phyloP scores from a whole-genome alignment of 768 basidiomycete genomes.

The Candolleomyces eurysporus region DNA sequence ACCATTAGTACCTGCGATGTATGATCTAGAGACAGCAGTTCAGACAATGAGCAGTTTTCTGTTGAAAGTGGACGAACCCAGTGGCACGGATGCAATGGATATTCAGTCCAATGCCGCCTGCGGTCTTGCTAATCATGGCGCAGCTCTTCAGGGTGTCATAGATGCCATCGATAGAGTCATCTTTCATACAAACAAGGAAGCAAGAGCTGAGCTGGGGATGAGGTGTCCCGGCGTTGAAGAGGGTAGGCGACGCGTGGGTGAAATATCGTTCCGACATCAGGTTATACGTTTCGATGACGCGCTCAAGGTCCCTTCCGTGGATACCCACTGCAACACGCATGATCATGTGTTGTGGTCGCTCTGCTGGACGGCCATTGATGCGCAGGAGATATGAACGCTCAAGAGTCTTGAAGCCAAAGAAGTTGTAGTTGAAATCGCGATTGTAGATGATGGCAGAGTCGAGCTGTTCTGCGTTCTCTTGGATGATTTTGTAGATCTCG shows the following conservation, averaged over 20 bases:
- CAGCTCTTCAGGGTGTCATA: conserved; percentile 98
- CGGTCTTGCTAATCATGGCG: conserved; percentile 99
- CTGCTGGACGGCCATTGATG: conserved; percentile 91
- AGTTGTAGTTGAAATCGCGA: conserved; percentile 97
- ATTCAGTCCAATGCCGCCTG: conserved; percentile 94
- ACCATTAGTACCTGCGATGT: conserved; percentile 98
- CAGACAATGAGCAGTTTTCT: conserved; percentile 1
- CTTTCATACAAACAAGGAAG: conserved; percentile 98
- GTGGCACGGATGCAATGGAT: conserved; percentile 97
- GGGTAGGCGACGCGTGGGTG: conserved; percentile 95
- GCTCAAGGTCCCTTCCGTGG: conserved; percentile 86
- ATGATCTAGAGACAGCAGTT: conserved; percentile 56
- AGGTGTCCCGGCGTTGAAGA: conserved; percentile 98
- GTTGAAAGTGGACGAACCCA: conserved; percentile 51
- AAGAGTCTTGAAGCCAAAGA: conserved; percentile 99
- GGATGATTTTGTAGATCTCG: conserved; percentile 79
- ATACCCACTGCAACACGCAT: conserved; percentile 99
- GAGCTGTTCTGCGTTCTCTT: conserved; percentile 74
- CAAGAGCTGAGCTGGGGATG: conserved; percentile 94
- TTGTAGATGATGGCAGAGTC: conserved; percentile 98
- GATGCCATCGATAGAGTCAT: conserved; percentile 98
- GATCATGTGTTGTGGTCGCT: conserved; percentile 98
- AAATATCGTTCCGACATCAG: conserved; percentile 99
- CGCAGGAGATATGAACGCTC: conserved; percentile 97
- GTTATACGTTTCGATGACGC: conserved; percentile 88